These are phyloP conservation scores for Kazachstania taianensis DNA, from an alignment of 805 yeast species.

Conservation along the genomic window DNA sequence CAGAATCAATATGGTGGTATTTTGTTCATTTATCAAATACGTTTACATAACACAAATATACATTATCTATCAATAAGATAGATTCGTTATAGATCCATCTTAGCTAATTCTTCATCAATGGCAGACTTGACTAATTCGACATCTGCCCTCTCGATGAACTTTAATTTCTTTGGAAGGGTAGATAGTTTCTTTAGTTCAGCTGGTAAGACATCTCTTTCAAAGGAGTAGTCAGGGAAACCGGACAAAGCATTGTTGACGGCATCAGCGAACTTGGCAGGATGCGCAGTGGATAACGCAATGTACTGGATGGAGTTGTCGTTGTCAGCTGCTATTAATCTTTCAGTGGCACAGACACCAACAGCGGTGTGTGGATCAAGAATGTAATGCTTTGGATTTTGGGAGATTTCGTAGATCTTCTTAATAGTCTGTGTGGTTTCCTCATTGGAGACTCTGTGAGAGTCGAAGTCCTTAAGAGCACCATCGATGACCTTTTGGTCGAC, in stretches of 20 bases:
- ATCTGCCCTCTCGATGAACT: slow-evolving; percentile 60
- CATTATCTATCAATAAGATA: no score
- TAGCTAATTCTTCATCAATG: slow-evolving; percentile 60
- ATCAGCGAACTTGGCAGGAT: slow-evolving; percentile 96
- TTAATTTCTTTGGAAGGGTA: slow-evolving; percentile 62
- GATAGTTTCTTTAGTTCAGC: slow-evolving; percentile 70
- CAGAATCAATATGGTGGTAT: no score
- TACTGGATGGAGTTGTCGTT: slow-evolving; percentile 36
- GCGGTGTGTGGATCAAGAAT: slow-evolving; percentile 95
- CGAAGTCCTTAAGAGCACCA: slow-evolving; percentile 61
- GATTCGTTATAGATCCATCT: slow-evolving; percentile 33
- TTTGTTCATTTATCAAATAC: not conserved
- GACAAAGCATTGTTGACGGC: slow-evolving; percentile 79
- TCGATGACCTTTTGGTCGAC: slow-evolving; percentile 57
- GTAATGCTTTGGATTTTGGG: slow-evolving; percentile 50
- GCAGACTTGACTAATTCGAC: slow-evolving; percentile 63
- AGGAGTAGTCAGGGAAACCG: slow-evolving; percentile 62
- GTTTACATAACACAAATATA: not conserved
- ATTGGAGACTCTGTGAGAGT: slow-evolving; percentile 71
- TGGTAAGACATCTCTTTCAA: slow-evolving; percentile 83
- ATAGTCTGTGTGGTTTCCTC: slow-evolving; percentile 73
- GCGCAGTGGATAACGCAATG: slow-evolving; percentile 90
- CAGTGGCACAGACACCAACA: slow-evolving; percentile 79
- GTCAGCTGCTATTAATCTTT: slow-evolving; percentile 46
- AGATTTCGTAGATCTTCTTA: slow-evolving; percentile 49